Conservation (phyloP, 2,329 filamentous ascomycete genomes). For the Polytolypa hystricis region DNA sequence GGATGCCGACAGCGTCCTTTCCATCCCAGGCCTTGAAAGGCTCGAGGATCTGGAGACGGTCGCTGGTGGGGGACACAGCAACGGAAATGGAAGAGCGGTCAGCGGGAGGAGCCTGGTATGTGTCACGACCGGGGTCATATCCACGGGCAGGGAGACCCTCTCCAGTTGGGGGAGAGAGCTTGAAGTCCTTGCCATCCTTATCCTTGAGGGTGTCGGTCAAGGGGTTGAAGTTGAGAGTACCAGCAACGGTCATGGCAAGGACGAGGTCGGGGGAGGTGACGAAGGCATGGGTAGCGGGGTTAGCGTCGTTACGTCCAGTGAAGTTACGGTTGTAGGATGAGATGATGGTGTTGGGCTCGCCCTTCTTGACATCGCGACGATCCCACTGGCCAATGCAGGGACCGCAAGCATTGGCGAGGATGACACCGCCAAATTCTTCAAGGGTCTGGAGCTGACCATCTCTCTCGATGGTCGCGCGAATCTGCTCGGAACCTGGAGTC, state of each 20-base stretch:
- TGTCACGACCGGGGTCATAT: slow-evolving; percentile 85
- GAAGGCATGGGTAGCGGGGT: slow-evolving; percentile 88
- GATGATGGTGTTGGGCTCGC: slow-evolving; percentile 88
- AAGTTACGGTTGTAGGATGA: slow-evolving; percentile 99
- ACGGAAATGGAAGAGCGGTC: slow-evolving; percentile 66
- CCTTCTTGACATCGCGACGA: slow-evolving; percentile 86
- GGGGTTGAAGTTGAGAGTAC: slow-evolving; percentile 86
- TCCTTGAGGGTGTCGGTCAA: slow-evolving; percentile 84
- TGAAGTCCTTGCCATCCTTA: slow-evolving; percentile 94
- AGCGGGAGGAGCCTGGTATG: slow-evolving; percentile 86
- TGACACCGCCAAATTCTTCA: slow-evolving; percentile 89
- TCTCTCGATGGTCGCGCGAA: slow-evolving; percentile 81
- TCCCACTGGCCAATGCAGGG: slow-evolving; percentile 96
- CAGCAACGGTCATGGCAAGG: slow-evolving; percentile 74
- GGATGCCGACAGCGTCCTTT: slow-evolving; percentile 73
- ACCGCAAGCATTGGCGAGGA: slow-evolving; percentile 90
- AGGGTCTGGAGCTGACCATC: slow-evolving; percentile 90
- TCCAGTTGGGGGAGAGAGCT: slow-evolving; percentile 68
- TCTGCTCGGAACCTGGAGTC: slow-evolving; percentile 94
- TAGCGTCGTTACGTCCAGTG: slow-evolving; percentile 93
- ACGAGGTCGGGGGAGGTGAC: slow-evolving; percentile 85
- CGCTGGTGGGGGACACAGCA: slow-evolving; percentile 74
- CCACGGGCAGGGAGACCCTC: slow-evolving; percentile 67
- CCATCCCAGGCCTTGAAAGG: slow-evolving; percentile 85
- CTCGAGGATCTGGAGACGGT: slow-evolving; percentile 84